These are phyloP conservation scores for Arctium minus DNA, from an alignment of 129 eudicot species.

Conservation along the genomic window DNA sequence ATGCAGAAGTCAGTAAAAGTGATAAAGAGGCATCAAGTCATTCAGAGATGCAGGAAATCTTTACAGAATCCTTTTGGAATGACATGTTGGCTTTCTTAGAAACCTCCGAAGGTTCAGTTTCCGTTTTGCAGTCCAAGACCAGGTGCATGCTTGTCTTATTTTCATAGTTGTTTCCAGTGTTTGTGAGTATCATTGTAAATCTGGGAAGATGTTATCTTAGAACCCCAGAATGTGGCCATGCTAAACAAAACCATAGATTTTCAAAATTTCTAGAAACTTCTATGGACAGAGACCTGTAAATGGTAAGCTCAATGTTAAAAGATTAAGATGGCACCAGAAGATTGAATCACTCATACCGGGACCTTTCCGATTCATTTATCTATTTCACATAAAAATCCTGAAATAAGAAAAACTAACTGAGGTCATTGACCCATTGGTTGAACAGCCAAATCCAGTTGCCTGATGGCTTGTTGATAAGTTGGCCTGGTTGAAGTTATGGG, in stretches of 20 bases:
- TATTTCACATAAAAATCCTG: neutral
- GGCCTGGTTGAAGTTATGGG: neutral
- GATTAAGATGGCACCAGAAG: neutral
- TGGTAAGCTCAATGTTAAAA: neutral
- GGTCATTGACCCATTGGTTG: too few relatives aligned
- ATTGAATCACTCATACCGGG: neutral
- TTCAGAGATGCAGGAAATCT: conserved; percentile 34
- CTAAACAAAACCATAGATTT: neutral
- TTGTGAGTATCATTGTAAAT: neutral
- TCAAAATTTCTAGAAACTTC: neutral
- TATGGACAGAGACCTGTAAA: neutral
- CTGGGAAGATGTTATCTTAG: neutral
- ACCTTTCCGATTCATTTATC: neutral
- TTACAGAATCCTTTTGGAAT: conserved; percentile 67
- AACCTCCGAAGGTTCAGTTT: conserved; percentile 44
- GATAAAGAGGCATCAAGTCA: conserved; percentile 9
- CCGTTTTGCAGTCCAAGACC: conserved; percentile 49
- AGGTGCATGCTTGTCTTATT: conserved; percentile 49
- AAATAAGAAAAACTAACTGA: too few relatives aligned
- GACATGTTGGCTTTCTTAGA: conserved; percentile 54
- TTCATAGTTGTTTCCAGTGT: neutral
- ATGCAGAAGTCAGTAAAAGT: conserved; percentile 20
- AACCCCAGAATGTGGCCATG: neutral
- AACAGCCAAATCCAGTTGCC: too few relatives aligned
- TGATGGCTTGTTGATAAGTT: too few relatives aligned